Evolutionary conservation across 495 filamentous ascomycete genomes (phyloP).

Genomic region (Penicillium fimorum): DNA sequence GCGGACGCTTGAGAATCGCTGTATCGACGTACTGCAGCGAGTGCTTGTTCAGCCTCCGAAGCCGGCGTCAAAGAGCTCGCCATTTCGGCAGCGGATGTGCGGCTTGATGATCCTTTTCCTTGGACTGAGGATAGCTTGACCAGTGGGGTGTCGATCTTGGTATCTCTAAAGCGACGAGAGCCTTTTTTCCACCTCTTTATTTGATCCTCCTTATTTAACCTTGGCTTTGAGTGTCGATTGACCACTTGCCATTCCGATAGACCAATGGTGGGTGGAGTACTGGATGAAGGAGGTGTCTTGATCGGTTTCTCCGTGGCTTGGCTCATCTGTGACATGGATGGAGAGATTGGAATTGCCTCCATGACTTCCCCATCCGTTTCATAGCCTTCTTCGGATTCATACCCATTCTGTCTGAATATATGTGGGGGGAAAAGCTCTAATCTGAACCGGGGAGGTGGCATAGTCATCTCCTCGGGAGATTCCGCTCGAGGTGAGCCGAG

Average conservation of each 20-base stretch:
- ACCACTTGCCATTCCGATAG: constrained; percentile 43
- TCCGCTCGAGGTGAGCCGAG: constrained; percentile 29
- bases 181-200: constrained; percentile 20
- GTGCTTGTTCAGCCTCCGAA: constrained; percentile 37
- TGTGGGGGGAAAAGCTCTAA: constrained; percentile 39
- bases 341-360: constrained; percentile 25
- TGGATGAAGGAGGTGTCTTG: constrained; percentile 25
- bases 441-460: constrained; percentile 26
- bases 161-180: constrained; percentile 32
- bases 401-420: constrained; percentile 34
- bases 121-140: constrained; percentile 33
- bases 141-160: constrained; percentile 35
- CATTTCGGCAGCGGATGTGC: constrained; percentile 15
- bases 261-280: constrained; percentile 25
- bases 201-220: constrained; percentile 15
- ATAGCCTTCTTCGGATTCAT: constrained; percentile 41
- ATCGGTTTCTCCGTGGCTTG: constrained; percentile 32
- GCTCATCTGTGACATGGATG: constrained; percentile 37
- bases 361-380: constrained; percentile 43
- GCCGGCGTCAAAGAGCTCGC: constrained; percentile 27
- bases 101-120: constrained; percentile 38
- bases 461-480: constrained; percentile 34
- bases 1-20: constrained; percentile 30
- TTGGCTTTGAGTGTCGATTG: constrained; percentile 24
- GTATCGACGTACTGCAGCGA: constrained; percentile 40